Base-by-base conservation (phyloP, 768 basidiomycete species). In the Fomitopsis serialis region DNA sequence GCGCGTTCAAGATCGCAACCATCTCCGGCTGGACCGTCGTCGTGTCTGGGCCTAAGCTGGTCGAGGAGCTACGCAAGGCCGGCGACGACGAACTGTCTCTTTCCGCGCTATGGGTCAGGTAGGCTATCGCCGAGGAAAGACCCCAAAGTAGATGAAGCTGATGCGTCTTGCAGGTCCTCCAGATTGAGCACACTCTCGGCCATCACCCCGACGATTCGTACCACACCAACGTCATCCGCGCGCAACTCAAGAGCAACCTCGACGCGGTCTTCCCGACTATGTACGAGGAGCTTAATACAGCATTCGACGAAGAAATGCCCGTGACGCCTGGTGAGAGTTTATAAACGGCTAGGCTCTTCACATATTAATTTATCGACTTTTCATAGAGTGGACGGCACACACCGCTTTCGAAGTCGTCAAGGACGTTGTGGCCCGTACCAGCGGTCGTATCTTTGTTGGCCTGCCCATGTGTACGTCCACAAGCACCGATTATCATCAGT, bases 51-150 rank as follows among this genome's bases (percentile, higher is more conserved):
- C 66, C 68, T 0, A 58, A 72, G 22, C 63, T 76, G 37, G 64
- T 81, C 13, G 76, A 82, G 10, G 82, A 84, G 46, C 61, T 85
- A n/a, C 71, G 77, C 23, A 72, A 64, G 54, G 70, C 74, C 13
- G 66, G 72, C 2, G 78, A 79, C 43, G 70, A 75, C 25, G 67
- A 67, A 22, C 62, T 79, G 5, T 79, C 79, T 23, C 70, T 76
- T 37, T 62, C 64, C 69, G 74, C 15, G 74, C 71, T 2, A 67
- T 72, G 42, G 61, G 63, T 52, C 73, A 75, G 36, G 80, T 79
- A 22, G 23, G 22, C 10, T 21, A n/a, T 23, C 5, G 13, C 3
- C 17, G 6, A 32, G 5, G 66, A 58, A 2, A 80, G 73, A 12
- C 19, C 29, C n/a, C 1, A 3, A 34, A 2, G 44, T 3, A 5